Percentiles rank a stretch among this genome's conserved stretches.
Conservation (phyloP, 176 grass and related monocot genomes). For the Poa pratensis region DNA sequence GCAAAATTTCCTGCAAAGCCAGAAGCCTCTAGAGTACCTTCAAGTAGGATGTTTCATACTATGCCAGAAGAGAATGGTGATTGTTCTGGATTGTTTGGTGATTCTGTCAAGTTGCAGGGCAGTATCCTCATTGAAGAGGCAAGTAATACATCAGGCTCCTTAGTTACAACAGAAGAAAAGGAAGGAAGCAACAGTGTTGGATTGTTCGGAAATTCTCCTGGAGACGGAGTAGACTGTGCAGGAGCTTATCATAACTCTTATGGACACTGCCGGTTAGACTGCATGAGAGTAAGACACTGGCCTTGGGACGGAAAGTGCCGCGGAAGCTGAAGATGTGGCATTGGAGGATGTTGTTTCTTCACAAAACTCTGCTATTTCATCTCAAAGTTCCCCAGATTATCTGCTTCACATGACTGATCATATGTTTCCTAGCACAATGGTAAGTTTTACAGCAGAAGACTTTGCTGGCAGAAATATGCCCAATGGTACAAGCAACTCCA, state of each 20-base stretch:
- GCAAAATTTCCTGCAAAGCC: slow-evolving; percentile 66
- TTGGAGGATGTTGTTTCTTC: slow-evolving; percentile 66
- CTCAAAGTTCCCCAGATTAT: slow-evolving; percentile 63
- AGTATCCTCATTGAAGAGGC: slow-evolving; percentile 58
- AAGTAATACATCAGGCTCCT: slow-evolving; percentile 31
- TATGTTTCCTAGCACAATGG: slow-evolving; percentile 29
- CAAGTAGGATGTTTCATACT: slow-evolving; percentile 32
- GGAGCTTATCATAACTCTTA: slow-evolving; percentile 46
- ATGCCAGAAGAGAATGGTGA: slow-evolving; percentile 36
- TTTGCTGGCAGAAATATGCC: slow-evolving; percentile 36
- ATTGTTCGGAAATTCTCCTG: slow-evolving; percentile 53
- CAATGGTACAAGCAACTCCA: slow-evolving; percentile 29
- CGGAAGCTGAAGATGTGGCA: slow-evolving; percentile 52
- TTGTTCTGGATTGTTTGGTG: slow-evolving; percentile 45
- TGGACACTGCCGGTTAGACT: slow-evolving; percentile 32
- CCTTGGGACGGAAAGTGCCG: slow-evolving; percentile 16
- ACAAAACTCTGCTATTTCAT: slow-evolving; percentile 64
- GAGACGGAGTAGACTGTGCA: slow-evolving; percentile 33
- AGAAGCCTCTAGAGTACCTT: slow-evolving; percentile 27
- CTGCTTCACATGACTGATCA: slow-evolving; percentile 39
- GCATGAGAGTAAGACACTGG: slow-evolving; percentile 43
- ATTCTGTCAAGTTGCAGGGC: slow-evolving; percentile 46
- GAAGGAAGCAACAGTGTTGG: slow-evolving; percentile 53
- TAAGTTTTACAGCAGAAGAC: slow-evolving; percentile 44
- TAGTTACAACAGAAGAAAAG: slow-evolving; percentile 62